Conservation (phyloP, 192 early-diverging fungal species). For the Ambispora gerdemannii region DNA sequence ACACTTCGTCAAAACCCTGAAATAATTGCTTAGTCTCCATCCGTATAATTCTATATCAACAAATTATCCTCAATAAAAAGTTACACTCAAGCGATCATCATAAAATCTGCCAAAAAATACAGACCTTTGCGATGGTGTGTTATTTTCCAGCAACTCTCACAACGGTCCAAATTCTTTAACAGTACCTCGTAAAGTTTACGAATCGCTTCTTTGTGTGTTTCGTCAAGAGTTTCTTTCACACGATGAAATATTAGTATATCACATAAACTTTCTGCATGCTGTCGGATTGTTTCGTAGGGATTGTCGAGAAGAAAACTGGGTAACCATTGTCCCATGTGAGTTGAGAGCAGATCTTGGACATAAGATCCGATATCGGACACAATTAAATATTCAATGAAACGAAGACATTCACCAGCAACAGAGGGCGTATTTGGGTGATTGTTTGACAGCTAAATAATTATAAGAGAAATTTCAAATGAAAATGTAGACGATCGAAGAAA, state of each 20-base stretch:
- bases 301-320: constrained; percentile 12
- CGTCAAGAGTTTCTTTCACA: constrained; percentile 7
- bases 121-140: constrained; percentile 12
- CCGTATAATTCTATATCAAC: constrained; percentile 11
- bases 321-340: constrained; percentile 2
- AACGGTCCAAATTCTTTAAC: constrained; percentile 14
- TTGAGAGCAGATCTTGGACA: constrained; percentile 1
- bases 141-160: constrained; percentile 3
- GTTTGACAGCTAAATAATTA: constrained; percentile 1
- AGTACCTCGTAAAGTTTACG: constrained; percentile 1
- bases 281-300: constrained; percentile 13
- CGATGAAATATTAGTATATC: constrained; percentile 13
- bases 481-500: neutral
- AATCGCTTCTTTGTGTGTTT: neutral
- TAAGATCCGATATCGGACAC: neutral
- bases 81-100: too few species aligned
- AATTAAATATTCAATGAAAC: constrained; percentile 19
- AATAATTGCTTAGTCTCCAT: constrained; percentile 26
- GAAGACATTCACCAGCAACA: constrained; percentile 14
- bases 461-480: neutral
- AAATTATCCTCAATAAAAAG: too few species aligned
- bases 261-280: constrained; percentile 17
- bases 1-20: constrained; percentile 24
- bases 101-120: constrained; percentile 1
- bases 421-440: neutral